Base-by-base conservation (phyloP, 306 rosid species). In the Vachellia pachyceras region DNA sequence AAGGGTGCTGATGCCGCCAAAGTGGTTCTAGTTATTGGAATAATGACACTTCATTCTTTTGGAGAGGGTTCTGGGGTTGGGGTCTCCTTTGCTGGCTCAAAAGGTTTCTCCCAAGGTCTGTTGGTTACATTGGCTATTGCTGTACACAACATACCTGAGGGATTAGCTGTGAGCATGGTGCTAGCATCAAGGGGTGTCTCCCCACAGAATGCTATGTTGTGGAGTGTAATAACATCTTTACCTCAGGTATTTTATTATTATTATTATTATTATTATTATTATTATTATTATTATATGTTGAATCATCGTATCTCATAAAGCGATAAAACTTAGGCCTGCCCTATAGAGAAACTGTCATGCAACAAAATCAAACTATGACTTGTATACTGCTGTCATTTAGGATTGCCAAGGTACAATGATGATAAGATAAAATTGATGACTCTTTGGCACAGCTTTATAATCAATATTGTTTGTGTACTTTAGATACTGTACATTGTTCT, bases 11-110 rank as follows among this genome's bases (percentile, higher is more conserved):
- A 96, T 80, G 99, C 99, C 55, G 49, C 97, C 49, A 92, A 93
- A 87, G 99, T 94, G 75, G 93, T 93, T 85, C 98, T 96, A 77
- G 91, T 96, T 40, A 90, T 96, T 89, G 99, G 98, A 72, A 96
- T 96, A 85, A 93, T 96, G 99, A 93, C 98, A 61, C 98, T 93
- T 68, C 99, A 96, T 88, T 96, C 99, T 69, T 96, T 96, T 84
- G 99, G 99, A 50, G 99, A 92, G 88, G 99, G 99, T 69, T 96
- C 98, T 82, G 99, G 99, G 69, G 98, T 96, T 42, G 99, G 99
- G 47, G 99, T 96, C 84, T 96, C 99, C 41, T 96, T 96, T 90
- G 98, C 99, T 73, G 98, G 98, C 47, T 87, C 97, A 36, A 96
- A 92, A 87, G 99, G 99, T 84, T 96, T 93, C 84, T 79, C 97